Evolutionary conservation across 352 stramenopile species (phyloP).

Genomic region (Hyaloperonospora arabidopsidis): DNA sequence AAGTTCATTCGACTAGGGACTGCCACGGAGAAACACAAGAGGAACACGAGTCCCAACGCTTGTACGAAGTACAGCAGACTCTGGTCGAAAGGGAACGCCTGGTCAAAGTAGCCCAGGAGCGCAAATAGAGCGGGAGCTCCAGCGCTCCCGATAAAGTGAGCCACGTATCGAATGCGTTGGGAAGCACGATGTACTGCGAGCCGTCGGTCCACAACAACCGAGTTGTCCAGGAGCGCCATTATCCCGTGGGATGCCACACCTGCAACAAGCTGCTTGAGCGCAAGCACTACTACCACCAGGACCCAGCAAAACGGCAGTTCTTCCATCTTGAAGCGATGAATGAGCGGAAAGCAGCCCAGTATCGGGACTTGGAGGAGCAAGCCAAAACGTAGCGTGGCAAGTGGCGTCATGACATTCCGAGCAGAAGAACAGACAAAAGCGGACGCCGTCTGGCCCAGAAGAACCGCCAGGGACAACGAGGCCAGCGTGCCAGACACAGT

Average conservation of each 20-base stretch:
- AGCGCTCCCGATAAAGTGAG: conserved; percentile 46
- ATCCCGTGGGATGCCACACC: conserved; percentile 59
- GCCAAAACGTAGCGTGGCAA: conserved; percentile 65
- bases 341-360: conserved; percentile 56
- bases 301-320: conserved; percentile 51
- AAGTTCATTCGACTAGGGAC: conserved; percentile 80
- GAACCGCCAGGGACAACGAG: conserved; percentile 43
- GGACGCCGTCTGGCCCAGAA: conserved; percentile 45
- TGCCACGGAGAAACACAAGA: conserved; percentile 69
- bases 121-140: conserved; percentile 55
- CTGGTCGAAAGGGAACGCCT: conserved; percentile 71
- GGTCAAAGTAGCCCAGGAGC: conserved; percentile 64
- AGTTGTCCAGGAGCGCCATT: conserved; percentile 70
- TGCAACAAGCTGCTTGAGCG: conserved; percentile 56
- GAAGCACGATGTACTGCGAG: conserved; percentile 60
- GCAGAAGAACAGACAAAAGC: conserved; percentile 39
- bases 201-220: conserved; percentile 60
- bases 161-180: conserved; percentile 51
- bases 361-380: conserved; percentile 73
- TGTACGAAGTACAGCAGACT: conserved; percentile 75
- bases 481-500: conserved; percentile 44
- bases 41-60: conserved; percentile 50
- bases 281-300: conserved; percentile 47
- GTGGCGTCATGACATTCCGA: conserved; percentile 61
- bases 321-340: conserved; percentile 66